phyloP scores from a whole-genome alignment of 768 basidiomycete species.

The Amylocystis lapponica region DNA sequence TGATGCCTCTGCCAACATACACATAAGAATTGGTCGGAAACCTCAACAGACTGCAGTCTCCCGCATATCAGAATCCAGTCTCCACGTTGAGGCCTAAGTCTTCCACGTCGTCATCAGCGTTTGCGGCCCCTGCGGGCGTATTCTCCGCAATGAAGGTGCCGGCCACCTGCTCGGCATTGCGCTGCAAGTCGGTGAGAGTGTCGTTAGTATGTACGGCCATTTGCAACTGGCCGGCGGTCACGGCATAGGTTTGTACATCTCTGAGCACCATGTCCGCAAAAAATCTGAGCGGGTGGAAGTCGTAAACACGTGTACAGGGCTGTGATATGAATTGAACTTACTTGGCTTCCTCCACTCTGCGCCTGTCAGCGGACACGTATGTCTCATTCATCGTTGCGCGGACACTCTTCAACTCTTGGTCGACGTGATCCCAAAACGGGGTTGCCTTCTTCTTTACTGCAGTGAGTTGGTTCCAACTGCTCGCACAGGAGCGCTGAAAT shows the following conservation, averaged over 20 bases:
- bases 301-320: not conserved
- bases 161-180: not conserved
- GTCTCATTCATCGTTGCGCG: not conserved
- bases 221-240: not conserved
- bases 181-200: not conserved
- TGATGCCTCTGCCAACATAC: no score
- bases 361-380: not conserved
- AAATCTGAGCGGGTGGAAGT: not conserved
- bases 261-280: not conserved
- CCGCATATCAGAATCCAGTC: no score
- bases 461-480: no score
- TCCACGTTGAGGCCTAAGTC: no score
- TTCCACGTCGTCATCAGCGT: no score
- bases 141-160: no score
- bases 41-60: no score
- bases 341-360: not conserved
- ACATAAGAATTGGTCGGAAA: no score
- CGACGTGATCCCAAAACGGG: not conserved
- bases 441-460: not conserved
- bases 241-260: not conserved
- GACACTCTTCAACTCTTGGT: not conserved
- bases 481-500: no score
- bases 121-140: no score
- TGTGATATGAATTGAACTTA: not conserved
- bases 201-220: not conserved